phyloP scores from a whole-genome alignment of 2,329 filamentous ascomycete genomes.

The Fusarium multiceps region DNA sequence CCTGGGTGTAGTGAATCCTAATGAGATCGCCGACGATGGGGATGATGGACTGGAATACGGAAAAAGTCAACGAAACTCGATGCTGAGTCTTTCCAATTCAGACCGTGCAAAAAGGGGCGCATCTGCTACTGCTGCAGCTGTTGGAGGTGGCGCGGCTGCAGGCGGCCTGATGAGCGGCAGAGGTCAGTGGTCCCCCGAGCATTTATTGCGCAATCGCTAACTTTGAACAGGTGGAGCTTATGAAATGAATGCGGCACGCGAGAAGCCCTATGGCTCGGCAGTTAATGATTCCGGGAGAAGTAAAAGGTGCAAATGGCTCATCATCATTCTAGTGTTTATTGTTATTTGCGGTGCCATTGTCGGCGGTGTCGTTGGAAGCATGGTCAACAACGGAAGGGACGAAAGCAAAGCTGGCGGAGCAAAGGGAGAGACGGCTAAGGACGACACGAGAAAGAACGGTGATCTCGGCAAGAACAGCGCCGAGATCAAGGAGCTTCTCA shows the following conservation, averaged over 20 bases:
- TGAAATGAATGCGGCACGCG: constrained; percentile 53
- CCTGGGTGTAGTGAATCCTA: constrained; percentile 76
- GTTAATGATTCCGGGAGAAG: constrained; percentile 67
- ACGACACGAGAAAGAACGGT: constrained; percentile 72
- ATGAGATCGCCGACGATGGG: constrained; percentile 85
- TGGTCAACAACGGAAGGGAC: constrained; percentile 62
- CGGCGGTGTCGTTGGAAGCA: constrained; percentile 78
- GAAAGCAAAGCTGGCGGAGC: constrained; percentile 27
- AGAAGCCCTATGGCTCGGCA: constrained; percentile 73
- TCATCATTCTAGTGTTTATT: constrained; percentile 72
- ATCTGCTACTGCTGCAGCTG: constrained; percentile 56
- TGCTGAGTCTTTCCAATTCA: constrained; percentile 66
- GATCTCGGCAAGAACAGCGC: constrained; percentile 78
- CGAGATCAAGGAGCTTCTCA: constrained; percentile 84
- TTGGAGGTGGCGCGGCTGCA: constrained; percentile 58
- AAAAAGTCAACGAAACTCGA: constrained; percentile 63
- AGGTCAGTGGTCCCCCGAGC: constrained; percentile 30
- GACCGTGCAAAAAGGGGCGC: constrained; percentile 45
- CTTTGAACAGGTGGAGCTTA: constrained; percentile 44
- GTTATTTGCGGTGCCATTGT: constrained; percentile 77
- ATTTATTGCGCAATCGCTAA: constrained; percentile 13
- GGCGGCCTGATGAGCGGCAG: constrained; percentile 50
- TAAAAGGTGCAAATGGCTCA: constrained; percentile 76
- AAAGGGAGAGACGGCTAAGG: constrained; percentile 62
- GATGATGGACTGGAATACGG: constrained; percentile 80